Evolutionary conservation across 169 alveolate genomes (phyloP), one percentile per base, ranked within the genome.

Genomic region (Blepharisma undulans): DNA sequence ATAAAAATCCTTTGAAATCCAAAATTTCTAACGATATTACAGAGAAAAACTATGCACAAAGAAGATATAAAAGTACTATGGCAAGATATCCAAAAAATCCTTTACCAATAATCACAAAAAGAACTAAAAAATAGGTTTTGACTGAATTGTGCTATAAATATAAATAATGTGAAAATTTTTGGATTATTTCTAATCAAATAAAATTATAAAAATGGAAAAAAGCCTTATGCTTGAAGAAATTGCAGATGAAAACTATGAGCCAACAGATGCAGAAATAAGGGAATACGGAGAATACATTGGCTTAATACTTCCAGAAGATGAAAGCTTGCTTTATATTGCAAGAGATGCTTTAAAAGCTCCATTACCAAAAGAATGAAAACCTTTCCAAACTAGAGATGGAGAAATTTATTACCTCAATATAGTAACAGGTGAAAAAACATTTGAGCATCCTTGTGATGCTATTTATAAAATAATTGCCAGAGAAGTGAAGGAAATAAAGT

Each of bases 361-460:
- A 32, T 79, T 96, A 4, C 98, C 98, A 25, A 92, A 91, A 34
- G 92, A 88, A 25, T 96, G 98, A 96, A 95, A 96, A 76, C 95
- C 96, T 29, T 93, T 95, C 82, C 88, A 92, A 80, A 85, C 90
- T 29, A 78, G 84, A 18, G 95, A 95, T 25, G 97, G 93, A 29
- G 76, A 92, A 71, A 90, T 95, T 33, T 96, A 91, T 84, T 96
- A 94, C 78, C 92, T 87, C 34, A 96, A 96, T 88, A 94, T 90
- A 34, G 91, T 88, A 72, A 92, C 97, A 8, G 85, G 92, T 4
- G 96, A 93, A 87, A 66, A 77, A n/a, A 22, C 81, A 8, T 90
- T 86, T 85, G 97, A 96, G 30, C 98, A 96, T 89, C 98, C 98
- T 19, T 96, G 98, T 66, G 98, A 96, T 91, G 2, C 77, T 1